Percentiles rank a stretch among this genome's conserved stretches.
Evolutionary conservation across 345 rosid genomes (phyloP).

Genomic region (Carallia brachiata): DNA sequence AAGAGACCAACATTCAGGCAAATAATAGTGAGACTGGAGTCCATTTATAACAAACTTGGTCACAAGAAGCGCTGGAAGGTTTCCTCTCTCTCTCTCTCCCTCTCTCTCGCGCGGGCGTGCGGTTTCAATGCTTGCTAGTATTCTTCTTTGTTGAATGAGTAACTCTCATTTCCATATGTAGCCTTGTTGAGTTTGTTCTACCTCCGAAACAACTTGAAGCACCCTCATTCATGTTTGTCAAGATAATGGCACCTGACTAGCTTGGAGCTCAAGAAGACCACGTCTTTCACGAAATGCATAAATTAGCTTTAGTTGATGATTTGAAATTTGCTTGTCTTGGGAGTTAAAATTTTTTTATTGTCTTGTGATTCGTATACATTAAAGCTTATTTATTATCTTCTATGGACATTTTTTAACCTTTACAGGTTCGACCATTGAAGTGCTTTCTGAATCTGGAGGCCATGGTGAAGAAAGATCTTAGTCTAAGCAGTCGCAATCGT

Average conservation of each 20-base stretch:
- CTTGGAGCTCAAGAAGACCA: neutral
- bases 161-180: neutral
- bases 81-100: conserved; percentile 7
- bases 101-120: neutral
- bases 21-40: conserved; percentile 61
- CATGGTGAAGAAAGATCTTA: conserved; percentile 60
- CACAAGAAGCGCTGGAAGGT: conserved; percentile 91
- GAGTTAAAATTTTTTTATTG: neutral
- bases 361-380: too few species aligned
- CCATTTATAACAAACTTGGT: conserved; percentile 42
- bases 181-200: neutral
- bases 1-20: conserved; percentile 80
- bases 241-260: neutral
- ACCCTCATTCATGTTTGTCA: neutral
- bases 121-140: neutral
- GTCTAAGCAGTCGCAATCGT: conserved; percentile 40
- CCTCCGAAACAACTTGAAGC: neutral
- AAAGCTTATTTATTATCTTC: neutral
- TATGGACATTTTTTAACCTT: conserved; percentile 7
- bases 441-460: conserved; percentile 72
- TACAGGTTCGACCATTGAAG: conserved; percentile 64
- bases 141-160: neutral
- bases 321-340: neutral
- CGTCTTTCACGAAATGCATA: too few species aligned
- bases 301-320: neutral